A percentile compares a stretch with the other conserved stretches of the same genome.
phyloP scores from a whole-genome alignment of 2,329 filamentous ascomycete genomes.

The Stylonectria norvegica region DNA sequence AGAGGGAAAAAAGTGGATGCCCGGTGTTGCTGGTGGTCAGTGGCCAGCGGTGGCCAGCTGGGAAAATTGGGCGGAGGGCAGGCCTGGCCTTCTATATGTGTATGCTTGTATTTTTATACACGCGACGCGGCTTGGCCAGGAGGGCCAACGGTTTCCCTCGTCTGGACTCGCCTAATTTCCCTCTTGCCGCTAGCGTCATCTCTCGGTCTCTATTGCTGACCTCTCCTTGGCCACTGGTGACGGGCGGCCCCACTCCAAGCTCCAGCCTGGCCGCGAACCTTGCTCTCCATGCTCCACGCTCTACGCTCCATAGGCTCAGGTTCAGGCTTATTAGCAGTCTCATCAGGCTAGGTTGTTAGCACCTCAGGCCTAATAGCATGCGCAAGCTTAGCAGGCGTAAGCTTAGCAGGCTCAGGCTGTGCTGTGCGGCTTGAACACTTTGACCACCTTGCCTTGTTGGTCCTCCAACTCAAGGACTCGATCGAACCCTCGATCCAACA shows the following conservation, averaged over 20 bases:
- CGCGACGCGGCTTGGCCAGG: constrained; percentile 29
- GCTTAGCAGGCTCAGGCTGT: no score
- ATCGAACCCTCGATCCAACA: no score
- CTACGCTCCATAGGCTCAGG: no score
- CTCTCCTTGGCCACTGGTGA: constrained; percentile 1
- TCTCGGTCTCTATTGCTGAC: constrained; percentile 4
- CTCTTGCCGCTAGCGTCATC: constrained; percentile 33
- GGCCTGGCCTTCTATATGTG: constrained; percentile 44
- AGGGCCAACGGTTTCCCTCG: constrained; percentile 35
- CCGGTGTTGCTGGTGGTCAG: constrained; percentile 10
- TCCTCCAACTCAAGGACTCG: no score
- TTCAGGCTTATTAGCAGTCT: no score
- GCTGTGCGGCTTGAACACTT: no score
- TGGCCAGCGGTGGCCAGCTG: constrained; percentile 25
- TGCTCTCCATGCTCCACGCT: no score
- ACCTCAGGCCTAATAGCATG: no score
- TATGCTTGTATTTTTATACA: constrained; percentile 46
- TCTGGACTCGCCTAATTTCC: constrained; percentile 37
- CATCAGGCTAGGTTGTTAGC: no score
- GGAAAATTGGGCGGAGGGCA: constrained; percentile 43
- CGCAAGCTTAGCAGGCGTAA: no score
- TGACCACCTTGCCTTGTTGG: no score
- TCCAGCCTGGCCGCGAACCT: constrained; percentile 2
- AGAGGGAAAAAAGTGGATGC: neutral
- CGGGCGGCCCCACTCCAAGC: constrained; percentile 1